Evolutionary conservation across 257 asterid species (phyloP).

Genomic region (Solanum neorickii): DNA sequence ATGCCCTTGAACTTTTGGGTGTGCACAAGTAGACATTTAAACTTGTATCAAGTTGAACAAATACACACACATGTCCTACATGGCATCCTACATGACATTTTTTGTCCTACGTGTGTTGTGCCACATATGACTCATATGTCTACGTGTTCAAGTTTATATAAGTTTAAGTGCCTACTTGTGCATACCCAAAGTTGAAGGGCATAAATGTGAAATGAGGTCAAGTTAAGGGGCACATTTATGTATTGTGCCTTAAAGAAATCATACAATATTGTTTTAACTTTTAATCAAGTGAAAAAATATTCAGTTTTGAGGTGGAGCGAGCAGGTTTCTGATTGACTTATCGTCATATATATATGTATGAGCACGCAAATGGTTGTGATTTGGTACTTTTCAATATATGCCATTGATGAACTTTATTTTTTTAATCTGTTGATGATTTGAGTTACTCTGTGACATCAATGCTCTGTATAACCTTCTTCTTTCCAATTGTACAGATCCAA

Average conservation of each 20-base stretch:
- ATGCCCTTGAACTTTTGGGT: too few relatives aligned
- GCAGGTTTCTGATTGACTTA: not conserved
- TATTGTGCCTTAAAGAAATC: not conserved
- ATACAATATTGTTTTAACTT: not conserved
- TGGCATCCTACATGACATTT: too few relatives aligned
- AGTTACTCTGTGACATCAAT: not conserved
- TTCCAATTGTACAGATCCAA: constrained; percentile 59
- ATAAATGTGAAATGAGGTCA: too few relatives aligned
- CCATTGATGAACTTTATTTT: not conserved
- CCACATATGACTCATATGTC: too few relatives aligned
- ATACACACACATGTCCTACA: too few relatives aligned
- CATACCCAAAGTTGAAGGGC: too few relatives aligned
- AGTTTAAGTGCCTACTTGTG: too few relatives aligned
- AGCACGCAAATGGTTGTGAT: not conserved
- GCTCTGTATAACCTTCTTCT: not conserved
- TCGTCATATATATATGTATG: not conserved
- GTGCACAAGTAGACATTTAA: too few relatives aligned
- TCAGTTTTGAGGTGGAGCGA: not conserved
- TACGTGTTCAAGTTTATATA: too few relatives aligned
- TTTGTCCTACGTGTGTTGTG: too few relatives aligned
- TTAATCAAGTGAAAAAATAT: not conserved
- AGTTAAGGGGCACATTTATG: too few relatives aligned
- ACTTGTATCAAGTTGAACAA: too few relatives aligned
- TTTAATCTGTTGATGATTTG: not conserved
- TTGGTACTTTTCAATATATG: not conserved